Percentiles rank a stretch among this genome's conserved stretches.
phyloP scores from a whole-genome alignment of 495 filamentous ascomycete genomes.

The Penicillium cataractarum region DNA sequence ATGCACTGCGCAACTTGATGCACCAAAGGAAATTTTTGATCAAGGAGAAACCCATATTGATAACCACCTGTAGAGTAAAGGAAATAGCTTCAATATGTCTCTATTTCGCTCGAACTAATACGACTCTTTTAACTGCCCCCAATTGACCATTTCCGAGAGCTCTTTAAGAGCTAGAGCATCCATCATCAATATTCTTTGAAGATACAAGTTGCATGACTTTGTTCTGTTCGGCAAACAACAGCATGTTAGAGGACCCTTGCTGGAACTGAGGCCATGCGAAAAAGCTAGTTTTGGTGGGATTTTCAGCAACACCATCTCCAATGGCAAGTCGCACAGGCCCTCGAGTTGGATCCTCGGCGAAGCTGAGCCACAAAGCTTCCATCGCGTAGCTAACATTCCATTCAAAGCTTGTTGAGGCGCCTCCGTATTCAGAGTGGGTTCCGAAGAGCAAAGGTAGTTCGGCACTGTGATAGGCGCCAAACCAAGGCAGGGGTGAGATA shows the following conservation, averaged over 20 bases:
- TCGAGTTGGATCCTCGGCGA: slow-evolving; percentile 9
- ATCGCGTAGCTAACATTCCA: slow-evolving; percentile 24
- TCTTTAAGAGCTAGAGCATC: neutral
- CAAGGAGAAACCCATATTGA: neutral
- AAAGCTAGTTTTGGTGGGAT: slow-evolving; percentile 9
- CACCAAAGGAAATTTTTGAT: neutral
- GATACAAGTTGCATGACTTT: slow-evolving; percentile 16
- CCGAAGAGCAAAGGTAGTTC: slow-evolving; percentile 52
- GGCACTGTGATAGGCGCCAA: slow-evolving; percentile 47
- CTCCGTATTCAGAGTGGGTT: slow-evolving; percentile 29
- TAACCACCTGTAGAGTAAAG: too few species aligned
- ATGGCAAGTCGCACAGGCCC: slow-evolving; percentile 11
- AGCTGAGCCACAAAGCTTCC: slow-evolving; percentile 14
- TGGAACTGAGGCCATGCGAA: slow-evolving; percentile 13
- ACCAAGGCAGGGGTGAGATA: slow-evolving; percentile 38
- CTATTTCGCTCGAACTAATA: too few species aligned
- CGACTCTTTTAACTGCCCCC: too few species aligned
- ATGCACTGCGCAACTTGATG: neutral
- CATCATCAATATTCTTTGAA: slow-evolving; percentile 33
- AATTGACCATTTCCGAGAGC: neutral
- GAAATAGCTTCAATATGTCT: too few species aligned
- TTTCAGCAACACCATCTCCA: neutral
- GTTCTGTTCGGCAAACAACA: slow-evolving; percentile 11
- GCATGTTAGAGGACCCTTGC: slow-evolving; percentile 9
- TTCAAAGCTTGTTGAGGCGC: slow-evolving; percentile 18